Conservation (phyloP, 2,329 filamentous ascomycete genomes). For the Colletotrichum coccodes region DNA sequence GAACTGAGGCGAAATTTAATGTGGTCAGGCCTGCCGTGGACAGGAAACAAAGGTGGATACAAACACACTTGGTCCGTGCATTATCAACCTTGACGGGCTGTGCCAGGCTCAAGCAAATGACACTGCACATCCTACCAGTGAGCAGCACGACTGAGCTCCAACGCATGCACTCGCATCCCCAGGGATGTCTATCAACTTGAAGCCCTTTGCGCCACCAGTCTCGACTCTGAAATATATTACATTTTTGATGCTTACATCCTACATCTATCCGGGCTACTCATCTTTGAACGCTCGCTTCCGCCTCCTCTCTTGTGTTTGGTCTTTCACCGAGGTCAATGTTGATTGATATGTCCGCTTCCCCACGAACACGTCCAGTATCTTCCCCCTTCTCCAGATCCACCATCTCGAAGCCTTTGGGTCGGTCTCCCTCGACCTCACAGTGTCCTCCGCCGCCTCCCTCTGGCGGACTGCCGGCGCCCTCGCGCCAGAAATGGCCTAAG, state of each 20-base stretch:
- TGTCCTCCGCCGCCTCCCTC: not conserved
- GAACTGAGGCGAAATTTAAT: not conserved
- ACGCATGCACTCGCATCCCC: not conserved
- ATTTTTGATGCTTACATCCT: not conserved
- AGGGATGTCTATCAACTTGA: not conserved
- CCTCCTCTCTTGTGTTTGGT: not conserved
- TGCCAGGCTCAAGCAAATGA: not conserved
- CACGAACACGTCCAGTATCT: not conserved
- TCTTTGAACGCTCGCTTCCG: not conserved
- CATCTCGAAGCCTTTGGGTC: not conserved
- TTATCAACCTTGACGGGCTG: not conserved
- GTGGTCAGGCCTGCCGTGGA: not conserved
- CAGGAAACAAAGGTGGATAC: too few species aligned
- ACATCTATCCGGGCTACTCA: not conserved
- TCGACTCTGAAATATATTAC: not conserved
- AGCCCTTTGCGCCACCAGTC: too few species aligned
- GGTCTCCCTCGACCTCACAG: not conserved
- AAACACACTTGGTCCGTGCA: not conserved
- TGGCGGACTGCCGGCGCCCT: not conserved
- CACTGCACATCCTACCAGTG: not conserved
- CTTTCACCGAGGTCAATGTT: not conserved
- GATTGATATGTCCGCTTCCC: not conserved
- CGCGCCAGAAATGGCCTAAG: not conserved
- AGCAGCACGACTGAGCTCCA: not conserved
- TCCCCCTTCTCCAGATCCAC: conserved; percentile 15